Conservation (phyloP, 331 rosid species). For the Pyracantha coccinea region DNA sequence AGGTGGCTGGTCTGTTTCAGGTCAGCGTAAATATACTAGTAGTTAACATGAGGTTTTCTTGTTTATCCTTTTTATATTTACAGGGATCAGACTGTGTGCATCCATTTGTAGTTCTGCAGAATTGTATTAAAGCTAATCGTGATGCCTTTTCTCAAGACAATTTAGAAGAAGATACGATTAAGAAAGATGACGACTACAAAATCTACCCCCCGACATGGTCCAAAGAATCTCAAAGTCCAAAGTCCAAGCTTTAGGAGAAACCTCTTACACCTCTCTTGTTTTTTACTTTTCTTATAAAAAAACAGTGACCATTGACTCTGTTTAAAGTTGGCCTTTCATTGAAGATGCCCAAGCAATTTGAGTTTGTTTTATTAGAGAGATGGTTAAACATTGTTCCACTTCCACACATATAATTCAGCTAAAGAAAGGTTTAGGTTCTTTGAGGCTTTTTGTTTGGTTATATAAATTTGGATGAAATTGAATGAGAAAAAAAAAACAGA, state of each 20-base stretch:
- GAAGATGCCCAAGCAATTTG: too few relatives aligned
- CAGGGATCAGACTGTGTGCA: slow-evolving; percentile 92
- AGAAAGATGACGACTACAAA: slow-evolving; percentile 46
- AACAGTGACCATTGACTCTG: too few relatives aligned
- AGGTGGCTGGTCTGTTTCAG: neutral
- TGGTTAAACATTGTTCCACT: too few relatives aligned
- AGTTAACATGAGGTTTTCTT: neutral
- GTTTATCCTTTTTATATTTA: slow-evolving; percentile 8
- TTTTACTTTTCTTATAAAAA: neutral
- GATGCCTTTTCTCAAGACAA: slow-evolving; percentile 61
- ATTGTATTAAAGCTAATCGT: slow-evolving; percentile 84
- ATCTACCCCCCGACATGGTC: slow-evolving; percentile 71
- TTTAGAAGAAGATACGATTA: slow-evolving; percentile 41
- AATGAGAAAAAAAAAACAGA: too few relatives aligned
- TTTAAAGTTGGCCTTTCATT: too few relatives aligned
- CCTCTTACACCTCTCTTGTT: neutral
- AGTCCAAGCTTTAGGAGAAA: slow-evolving; percentile 49
- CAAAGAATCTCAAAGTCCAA: slow-evolving; percentile 44
- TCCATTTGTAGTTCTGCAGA: slow-evolving; percentile 78
- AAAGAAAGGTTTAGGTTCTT: too few relatives aligned
- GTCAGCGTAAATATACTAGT: neutral
- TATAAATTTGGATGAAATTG: too few relatives aligned
- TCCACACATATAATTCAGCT: too few relatives aligned
- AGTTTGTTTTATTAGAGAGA: too few relatives aligned
- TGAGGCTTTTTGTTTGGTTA: too few relatives aligned